phyloP scores from a whole-genome alignment of 2,329 filamentous ascomycete genomes.

The Trichoderma breve region DNA sequence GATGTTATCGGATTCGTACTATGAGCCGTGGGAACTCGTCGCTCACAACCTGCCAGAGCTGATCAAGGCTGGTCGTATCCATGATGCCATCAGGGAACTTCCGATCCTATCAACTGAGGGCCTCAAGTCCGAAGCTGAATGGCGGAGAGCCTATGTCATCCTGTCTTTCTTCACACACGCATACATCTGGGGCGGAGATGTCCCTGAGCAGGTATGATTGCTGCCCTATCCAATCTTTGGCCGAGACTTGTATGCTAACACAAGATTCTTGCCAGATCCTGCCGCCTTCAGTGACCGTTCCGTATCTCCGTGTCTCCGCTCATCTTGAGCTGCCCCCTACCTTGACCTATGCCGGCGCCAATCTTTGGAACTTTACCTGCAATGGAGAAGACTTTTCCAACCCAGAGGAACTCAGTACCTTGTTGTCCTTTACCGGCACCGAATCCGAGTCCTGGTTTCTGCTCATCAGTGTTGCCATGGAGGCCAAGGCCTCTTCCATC shows the following conservation, averaged over 20 bases:
- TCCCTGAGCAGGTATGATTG: conserved; percentile 62
- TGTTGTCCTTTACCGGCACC: conserved; percentile 85
- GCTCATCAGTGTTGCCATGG: conserved; percentile 84
- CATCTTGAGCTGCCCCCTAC: conserved; percentile 81
- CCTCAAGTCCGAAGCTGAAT: conserved; percentile 66
- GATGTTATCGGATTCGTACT: conserved; percentile 67
- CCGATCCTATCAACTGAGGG: conserved; percentile 66
- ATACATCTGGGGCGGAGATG: conserved; percentile 85
- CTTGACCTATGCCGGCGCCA: conserved; percentile 83
- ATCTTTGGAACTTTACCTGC: conserved; percentile 85
- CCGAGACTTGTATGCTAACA: background rate
- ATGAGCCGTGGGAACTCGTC: conserved; percentile 74
- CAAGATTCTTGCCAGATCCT: conserved; percentile 46
- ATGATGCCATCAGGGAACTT: conserved; percentile 61
- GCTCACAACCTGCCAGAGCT: conserved; percentile 65
- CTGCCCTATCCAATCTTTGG: background rate
- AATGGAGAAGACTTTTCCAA: conserved; percentile 53
- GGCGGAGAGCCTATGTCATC: conserved; percentile 77
- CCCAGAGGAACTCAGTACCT: conserved; percentile 66
- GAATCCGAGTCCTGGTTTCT: conserved; percentile 95
- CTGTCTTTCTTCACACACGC: conserved; percentile 78
- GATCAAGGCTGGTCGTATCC: conserved; percentile 62
- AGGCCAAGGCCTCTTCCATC: conserved; percentile 72
- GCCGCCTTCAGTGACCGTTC: conserved; percentile 73
- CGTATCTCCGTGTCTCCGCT: conserved; percentile 68